Percentiles rank a stretch among this genome's conserved stretches.
phyloP scores from a whole-genome alignment of 2,329 filamentous ascomycete genomes.

The Fusarium keratoplasticum region DNA sequence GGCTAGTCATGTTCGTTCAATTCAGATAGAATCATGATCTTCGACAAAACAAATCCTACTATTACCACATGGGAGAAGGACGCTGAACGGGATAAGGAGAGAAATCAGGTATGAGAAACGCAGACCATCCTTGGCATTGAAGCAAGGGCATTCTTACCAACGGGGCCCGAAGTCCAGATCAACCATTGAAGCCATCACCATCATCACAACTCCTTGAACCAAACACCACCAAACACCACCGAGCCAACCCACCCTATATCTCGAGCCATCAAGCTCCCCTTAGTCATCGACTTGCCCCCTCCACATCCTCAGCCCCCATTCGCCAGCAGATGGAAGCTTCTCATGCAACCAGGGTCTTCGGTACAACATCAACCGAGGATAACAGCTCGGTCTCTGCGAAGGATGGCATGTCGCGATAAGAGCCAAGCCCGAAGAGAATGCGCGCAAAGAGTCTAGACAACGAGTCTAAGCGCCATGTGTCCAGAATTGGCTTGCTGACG shows the following conservation, averaged over 20 bases:
- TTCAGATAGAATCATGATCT: not conserved
- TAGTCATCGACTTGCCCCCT: not conserved
- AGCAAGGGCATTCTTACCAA: not conserved
- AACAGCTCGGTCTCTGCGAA: slow-evolving; percentile 14
- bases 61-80: not conserved
- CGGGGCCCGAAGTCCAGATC: not conserved
- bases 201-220: not conserved
- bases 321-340: not conserved
- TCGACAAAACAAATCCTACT: not conserved
- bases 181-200: not conserved
- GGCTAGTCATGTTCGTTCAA: not conserved
- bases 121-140: not conserved
- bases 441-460: not conserved
- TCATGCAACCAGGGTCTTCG: slow-evolving; percentile 8
- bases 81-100: not conserved
- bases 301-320: slow-evolving; percentile 6
- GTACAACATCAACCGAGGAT: slow-evolving; percentile 25
- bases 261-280: not conserved
- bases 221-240: not conserved
- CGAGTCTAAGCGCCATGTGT: not conserved
- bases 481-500: not conserved
- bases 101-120: not conserved
- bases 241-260: not conserved
- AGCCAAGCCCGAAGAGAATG: slow-evolving; percentile 7
- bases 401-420: not conserved